A percentile compares a stretch with the other conserved stretches of the same genome.
phyloP scores from a whole-genome alignment of 1,284 basidiomycete species.

The Agroathelia rolfsii region DNA sequence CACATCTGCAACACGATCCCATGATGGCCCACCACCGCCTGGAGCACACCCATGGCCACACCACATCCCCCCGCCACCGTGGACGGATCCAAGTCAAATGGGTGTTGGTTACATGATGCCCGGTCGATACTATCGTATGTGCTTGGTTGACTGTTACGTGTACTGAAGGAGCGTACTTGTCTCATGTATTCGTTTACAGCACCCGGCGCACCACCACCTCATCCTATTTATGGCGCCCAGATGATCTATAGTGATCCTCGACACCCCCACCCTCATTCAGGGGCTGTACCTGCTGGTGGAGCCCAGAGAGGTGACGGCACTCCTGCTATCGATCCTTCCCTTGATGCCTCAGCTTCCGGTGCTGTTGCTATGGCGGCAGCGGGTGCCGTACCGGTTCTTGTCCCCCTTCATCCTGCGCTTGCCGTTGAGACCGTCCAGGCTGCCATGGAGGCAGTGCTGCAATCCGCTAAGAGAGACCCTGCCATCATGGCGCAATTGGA shows the following conservation, averaged over 20 bases:
- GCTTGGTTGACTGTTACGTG: too few species aligned
- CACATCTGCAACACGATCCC: slow-evolving; percentile 40
- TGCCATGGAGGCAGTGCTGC: slow-evolving; percentile 18
- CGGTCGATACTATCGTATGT: too few species aligned
- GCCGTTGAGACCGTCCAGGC: slow-evolving; percentile 15
- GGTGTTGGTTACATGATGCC: too few species aligned
- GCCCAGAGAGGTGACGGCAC: slow-evolving; percentile 10
- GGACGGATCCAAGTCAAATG: slow-evolving; percentile 20
- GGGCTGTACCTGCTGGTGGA: slow-evolving; percentile 2
- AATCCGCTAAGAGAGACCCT: slow-evolving; percentile 15
- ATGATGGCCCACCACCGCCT: slow-evolving; percentile 31
- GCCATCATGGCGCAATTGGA: too few species aligned
- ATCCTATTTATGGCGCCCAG: slow-evolving; percentile 20
- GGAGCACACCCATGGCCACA: slow-evolving; percentile 23
- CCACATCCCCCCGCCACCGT: slow-evolving; percentile 15
- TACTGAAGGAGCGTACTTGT: too few species aligned
- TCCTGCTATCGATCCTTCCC: slow-evolving; percentile 29
- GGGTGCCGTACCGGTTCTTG: slow-evolving; percentile 3
- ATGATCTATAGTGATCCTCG: slow-evolving; percentile 33
- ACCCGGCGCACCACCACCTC: slow-evolving; percentile 27
- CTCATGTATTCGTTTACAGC: too few species aligned
- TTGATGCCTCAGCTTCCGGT: slow-evolving; percentile 14
- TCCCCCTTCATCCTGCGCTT: slow-evolving; percentile 8
- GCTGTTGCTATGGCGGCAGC: slow-evolving; percentile 8
- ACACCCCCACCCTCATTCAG: slow-evolving; percentile 21